Base-by-base conservation (phyloP, 176 grass and related monocot genomes). In the Tillandsia fasciculata region DNA sequence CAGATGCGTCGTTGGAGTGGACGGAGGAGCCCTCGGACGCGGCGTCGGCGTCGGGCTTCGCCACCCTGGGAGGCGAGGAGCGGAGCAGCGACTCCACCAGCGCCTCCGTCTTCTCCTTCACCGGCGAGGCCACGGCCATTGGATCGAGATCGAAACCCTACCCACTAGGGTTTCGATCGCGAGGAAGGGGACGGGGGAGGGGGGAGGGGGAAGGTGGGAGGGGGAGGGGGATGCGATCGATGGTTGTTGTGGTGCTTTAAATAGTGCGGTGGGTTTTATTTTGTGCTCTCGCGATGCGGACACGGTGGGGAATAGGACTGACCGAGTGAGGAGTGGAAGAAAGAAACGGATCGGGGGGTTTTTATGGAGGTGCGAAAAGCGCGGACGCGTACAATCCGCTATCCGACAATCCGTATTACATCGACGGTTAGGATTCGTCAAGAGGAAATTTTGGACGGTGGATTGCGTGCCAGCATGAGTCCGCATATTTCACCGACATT, bases 11-110 rank as follows among this genome's bases (percentile, higher is more conserved):
- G 23, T 50, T 9, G 11, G 76, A 74, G 27, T 57, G 65, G 18
- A 27, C 53, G 64, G 78, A 81, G 51, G 77, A 80, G 48, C 74
- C 63, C 2, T 80, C 77, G 52, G 77, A 73, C 1, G 47, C 63
- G 57, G 67, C 68, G 26, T 85, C 68, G 14, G 51, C 73, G 20
- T 73, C 65, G 22, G 28, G 20, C 18, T 15, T 33, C 59, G 56
- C 57, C 17, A 42, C 14, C 57, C 24, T 74, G 9, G 51, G 13
- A 67, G 72, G 23, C 57, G 73, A 72, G 3, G 67, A 76, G 56
- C 51, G 61, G 63, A 49, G 27, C 8, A 71, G 64, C 18, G 13
- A 10, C 50, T 74, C 78, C 52, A 69, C 33, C 29, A 4, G 13
- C 7, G 18, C 17, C 70, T 80, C 78, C n/a, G 28, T 63, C 71